Conservation (phyloP, 345 rosid genomes). For the Mallotus nudiflorus region DNA sequence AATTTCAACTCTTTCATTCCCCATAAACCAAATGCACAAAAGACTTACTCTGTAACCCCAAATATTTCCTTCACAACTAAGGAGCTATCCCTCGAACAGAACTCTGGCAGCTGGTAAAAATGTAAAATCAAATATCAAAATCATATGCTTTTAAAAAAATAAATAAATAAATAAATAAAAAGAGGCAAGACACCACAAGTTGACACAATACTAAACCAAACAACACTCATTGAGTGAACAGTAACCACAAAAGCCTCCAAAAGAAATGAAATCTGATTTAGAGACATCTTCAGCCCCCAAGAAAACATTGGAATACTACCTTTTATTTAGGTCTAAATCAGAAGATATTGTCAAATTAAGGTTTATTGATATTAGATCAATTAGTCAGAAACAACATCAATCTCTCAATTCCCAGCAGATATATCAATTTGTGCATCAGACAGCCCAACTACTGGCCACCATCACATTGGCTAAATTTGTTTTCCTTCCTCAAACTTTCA, state of each 20-base stretch:
- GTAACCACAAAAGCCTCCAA: background rate
- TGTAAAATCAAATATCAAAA: conserved; percentile 19
- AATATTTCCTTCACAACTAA: conserved; percentile 86
- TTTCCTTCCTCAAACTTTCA: background rate
- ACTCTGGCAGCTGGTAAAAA: conserved; percentile 77
- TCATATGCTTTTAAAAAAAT: too few relatives aligned
- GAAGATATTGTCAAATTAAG: conserved; percentile 1
- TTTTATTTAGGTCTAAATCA: background rate
- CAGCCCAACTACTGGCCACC: background rate
- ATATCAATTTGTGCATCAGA: background rate
- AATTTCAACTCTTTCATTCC: conserved; percentile 5
- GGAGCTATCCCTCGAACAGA: conserved; percentile 75
- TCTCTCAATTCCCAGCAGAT: background rate
- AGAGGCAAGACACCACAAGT: background rate
- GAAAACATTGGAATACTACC: background rate
- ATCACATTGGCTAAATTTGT: background rate
- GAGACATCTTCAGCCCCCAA: background rate
- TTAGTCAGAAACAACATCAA: background rate
- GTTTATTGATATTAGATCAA: conserved; percentile 6
- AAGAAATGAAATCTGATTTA: background rate
- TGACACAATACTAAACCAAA: background rate
- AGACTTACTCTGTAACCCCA: conserved; percentile 85
- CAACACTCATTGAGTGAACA: background rate
- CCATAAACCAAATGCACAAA: conserved; percentile 9
- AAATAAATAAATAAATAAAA: background rate